Evolutionary conservation across 768 basidiomycete genomes (phyloP), one percentile per base, ranked within the genome.

Genomic region (Pholiota microspora): DNA sequence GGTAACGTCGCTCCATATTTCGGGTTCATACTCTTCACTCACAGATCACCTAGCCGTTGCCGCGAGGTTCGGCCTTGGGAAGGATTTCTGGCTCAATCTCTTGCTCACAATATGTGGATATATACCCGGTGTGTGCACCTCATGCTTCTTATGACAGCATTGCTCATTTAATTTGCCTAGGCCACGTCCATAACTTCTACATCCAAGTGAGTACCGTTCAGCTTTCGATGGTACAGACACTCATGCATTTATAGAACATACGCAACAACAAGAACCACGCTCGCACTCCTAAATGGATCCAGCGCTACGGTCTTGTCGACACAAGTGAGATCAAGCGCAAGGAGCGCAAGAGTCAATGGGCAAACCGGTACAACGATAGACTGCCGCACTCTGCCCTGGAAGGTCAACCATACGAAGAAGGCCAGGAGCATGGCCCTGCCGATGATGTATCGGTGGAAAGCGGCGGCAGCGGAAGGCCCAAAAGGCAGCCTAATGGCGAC

Each of bases 281-380:
- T 12, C 85, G 95, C 40, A 97, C 95, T n/a, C 95, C 95, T 16
- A 95, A 97, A 71, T 98, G 95, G 95, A 88, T 88, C 0, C 78
- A 90, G 70, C 82, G 88, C 59, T 92, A 92, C 69, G 95, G 95
- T 34, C 88, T 98, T 42, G 84, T 98, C 58, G 85, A 94, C 68
- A 86, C 83, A 21, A 76, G 85, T 31, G 85, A 88, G 61, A 86
- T 90, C 66, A 78, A 82, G 61, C 88, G 94, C 64, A 86, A 88
- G 52, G 81, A 87, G 64, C 81, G 78, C 56, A 89, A 88, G 67
- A 91, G 86, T 42, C 88, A 92, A 60, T 98, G 95, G 95, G 88
- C 92, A 9, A 75, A 71, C 52, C 85, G 90, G 52, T 97, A 92
- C 73, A 86, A 89, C 50, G 94, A 96, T 59, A 85, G 93, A 51